Percentiles rank a stretch among this genome's conserved stretches.
Evolutionary conservation across 495 filamentous ascomycete genomes (phyloP).

Genomic region (Glonium stellatum): DNA sequence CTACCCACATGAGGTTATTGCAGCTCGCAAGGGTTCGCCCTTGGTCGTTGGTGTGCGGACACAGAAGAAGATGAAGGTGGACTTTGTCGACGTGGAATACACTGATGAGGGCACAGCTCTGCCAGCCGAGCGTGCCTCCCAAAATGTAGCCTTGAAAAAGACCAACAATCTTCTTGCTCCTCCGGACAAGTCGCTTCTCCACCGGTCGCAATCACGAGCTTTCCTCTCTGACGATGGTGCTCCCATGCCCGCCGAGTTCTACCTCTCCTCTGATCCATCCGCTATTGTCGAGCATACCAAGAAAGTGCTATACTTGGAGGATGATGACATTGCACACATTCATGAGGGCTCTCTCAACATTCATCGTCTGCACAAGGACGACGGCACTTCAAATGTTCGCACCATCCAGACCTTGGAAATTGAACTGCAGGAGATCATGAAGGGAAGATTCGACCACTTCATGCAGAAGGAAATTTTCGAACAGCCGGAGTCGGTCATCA

Average conservation of each 20-base stretch:
- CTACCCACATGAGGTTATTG: constrained; percentile 96
- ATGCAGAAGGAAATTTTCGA: constrained; percentile 99
- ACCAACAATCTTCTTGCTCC: constrained; percentile 67
- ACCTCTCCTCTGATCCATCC: constrained; percentile 94
- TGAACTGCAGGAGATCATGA: constrained; percentile 99
- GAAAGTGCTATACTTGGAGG: constrained; percentile 98
- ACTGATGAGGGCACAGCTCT: constrained; percentile 74
- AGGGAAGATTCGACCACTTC: constrained; percentile 99
- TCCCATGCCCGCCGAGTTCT: constrained; percentile 98
- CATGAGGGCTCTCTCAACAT: constrained; percentile 98
- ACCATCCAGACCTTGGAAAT: constrained; percentile 97
- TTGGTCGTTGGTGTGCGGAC: constrained; percentile 93
- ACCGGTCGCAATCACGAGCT: constrained; percentile 94
- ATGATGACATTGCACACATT: constrained; percentile 98
- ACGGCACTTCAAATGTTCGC: constrained; percentile 92
- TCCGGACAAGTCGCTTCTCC: constrained; percentile 92
- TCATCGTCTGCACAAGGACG: constrained; percentile 91
- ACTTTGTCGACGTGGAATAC: constrained; percentile 98
- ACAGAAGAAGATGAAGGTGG: constrained; percentile 98
- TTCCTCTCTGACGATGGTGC: constrained; percentile 97
- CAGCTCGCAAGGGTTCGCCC: constrained; percentile 94
- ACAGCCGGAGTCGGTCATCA: constrained; percentile 97
- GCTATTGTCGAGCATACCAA: constrained; percentile 99
- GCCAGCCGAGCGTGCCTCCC: constrained; percentile 87
- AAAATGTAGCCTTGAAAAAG: constrained; percentile 95